These are phyloP conservation scores for Termitomyces sp. DNA, from an alignment of 768 basidiomycete genomes.

Conservation along the genomic window DNA sequence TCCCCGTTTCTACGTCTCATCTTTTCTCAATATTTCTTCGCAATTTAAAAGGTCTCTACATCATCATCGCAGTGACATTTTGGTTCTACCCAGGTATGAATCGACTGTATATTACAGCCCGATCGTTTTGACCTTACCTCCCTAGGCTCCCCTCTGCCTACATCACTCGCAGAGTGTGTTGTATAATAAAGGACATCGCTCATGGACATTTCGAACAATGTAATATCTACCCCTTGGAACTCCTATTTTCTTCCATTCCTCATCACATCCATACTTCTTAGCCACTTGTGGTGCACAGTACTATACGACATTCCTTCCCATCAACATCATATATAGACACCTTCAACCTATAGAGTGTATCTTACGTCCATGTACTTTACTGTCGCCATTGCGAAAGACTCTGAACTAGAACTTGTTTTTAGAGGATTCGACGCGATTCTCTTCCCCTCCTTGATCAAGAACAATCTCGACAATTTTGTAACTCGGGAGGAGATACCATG, in stretches of 20 bases:
- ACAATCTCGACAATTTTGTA: background rate
- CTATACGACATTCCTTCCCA: background rate
- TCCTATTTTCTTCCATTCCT: background rate
- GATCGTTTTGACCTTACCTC: background rate
- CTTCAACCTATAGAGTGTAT: background rate
- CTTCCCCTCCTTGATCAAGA: background rate
- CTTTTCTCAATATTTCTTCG: background rate
- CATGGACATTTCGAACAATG: background rate
- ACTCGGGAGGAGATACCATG: background rate
- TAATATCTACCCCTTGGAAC: background rate
- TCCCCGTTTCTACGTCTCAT: background rate
- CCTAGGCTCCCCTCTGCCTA: slow-evolving; percentile 15
- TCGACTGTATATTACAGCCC: background rate
- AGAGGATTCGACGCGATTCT: background rate
- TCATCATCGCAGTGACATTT: slow-evolving; percentile 70
- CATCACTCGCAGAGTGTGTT: slow-evolving; percentile 12
- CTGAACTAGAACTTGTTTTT: background rate
- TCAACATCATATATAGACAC: background rate
- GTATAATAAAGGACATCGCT: background rate
- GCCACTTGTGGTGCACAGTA: background rate
- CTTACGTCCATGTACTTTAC: background rate
- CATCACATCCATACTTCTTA: background rate
- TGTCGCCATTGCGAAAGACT: background rate
- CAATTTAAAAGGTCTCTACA: slow-evolving; percentile 49
- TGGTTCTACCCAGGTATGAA: slow-evolving; percentile 59